phyloP scores from a whole-genome alignment of 257 asterid genomes.

The Primulina tabacum region DNA sequence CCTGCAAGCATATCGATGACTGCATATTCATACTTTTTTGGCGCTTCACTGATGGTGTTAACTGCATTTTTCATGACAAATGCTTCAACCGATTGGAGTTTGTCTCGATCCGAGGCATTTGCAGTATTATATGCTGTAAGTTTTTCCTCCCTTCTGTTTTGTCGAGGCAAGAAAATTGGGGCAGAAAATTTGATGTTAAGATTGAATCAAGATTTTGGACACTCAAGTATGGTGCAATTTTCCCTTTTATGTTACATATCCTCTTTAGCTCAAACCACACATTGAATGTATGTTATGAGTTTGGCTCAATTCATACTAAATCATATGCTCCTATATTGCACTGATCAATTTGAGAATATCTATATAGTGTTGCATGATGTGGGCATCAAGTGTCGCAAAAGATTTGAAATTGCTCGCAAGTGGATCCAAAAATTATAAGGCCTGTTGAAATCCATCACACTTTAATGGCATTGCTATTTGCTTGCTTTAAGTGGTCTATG shows the following conservation, averaged over 20 bases:
- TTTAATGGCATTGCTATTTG: background rate
- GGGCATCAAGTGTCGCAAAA: background rate
- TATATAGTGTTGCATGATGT: background rate
- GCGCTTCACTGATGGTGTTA: conserved; percentile 61
- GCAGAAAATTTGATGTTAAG: background rate
- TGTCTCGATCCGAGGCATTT: conserved; percentile 64
- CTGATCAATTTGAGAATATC: background rate
- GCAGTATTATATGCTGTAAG: conserved; percentile 96
- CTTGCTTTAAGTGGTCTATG: background rate
- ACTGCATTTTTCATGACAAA: conserved; percentile 55
- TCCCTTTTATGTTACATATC: background rate
- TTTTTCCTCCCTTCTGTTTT: conserved; percentile 5
- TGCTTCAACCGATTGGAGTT: conserved; percentile 67
- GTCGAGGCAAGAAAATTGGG: background rate
- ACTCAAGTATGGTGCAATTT: background rate
- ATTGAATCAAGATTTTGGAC: background rate
- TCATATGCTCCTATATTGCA: background rate
- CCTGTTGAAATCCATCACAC: background rate
- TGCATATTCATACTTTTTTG: conserved; percentile 80
- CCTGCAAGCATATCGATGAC: conserved; percentile 92
- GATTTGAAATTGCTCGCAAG: background rate
- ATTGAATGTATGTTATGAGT: background rate
- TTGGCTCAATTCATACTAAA: too few relatives aligned
- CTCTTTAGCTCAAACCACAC: background rate
- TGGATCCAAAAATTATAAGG: too few relatives aligned